Evolutionary conservation across 129 eudicot species (phyloP).

Genomic region (Smallanthus sonchifolius): DNA sequence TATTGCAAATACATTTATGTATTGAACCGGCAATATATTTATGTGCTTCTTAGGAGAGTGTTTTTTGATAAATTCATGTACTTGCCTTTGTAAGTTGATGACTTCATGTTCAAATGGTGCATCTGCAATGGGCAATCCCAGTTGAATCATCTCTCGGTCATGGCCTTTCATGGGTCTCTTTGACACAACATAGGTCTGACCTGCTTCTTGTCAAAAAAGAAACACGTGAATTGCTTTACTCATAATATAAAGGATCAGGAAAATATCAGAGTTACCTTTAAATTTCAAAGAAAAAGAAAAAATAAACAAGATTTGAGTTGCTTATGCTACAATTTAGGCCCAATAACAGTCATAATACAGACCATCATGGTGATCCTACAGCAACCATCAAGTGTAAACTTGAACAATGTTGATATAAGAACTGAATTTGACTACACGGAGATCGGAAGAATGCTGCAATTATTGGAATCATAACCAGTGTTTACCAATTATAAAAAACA

Average conservation of each 20-base stretch:
- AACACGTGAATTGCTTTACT: background rate
- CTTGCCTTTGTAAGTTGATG: constrained; percentile 50
- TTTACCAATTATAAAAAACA: background rate
- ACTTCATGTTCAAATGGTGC: too few species aligned
- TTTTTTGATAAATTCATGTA: background rate
- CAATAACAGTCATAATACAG: background rate
- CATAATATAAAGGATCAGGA: constrained; percentile 22
- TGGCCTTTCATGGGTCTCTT: too few species aligned
- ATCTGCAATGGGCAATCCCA: too few species aligned
- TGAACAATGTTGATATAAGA: too few species aligned
- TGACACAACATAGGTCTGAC: too few species aligned
- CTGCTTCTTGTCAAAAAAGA: too few species aligned
- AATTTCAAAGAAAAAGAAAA: constrained; percentile 39
- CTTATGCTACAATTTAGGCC: constrained; percentile 13
- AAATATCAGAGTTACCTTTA: constrained; percentile 52
- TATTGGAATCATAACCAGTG: background rate
- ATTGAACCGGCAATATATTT: too few species aligned
- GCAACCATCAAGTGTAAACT: too few species aligned
- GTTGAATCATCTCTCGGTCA: too few species aligned
- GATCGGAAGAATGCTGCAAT: background rate
- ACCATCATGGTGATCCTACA: background rate
- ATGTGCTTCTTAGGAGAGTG: background rate
- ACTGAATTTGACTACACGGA: too few species aligned
- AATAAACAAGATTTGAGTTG: constrained; percentile 42
- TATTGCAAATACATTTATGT: background rate